Conservation (phyloP, 495 filamentous ascomycete genomes). For the Chaetomidium leptoderma region DNA sequence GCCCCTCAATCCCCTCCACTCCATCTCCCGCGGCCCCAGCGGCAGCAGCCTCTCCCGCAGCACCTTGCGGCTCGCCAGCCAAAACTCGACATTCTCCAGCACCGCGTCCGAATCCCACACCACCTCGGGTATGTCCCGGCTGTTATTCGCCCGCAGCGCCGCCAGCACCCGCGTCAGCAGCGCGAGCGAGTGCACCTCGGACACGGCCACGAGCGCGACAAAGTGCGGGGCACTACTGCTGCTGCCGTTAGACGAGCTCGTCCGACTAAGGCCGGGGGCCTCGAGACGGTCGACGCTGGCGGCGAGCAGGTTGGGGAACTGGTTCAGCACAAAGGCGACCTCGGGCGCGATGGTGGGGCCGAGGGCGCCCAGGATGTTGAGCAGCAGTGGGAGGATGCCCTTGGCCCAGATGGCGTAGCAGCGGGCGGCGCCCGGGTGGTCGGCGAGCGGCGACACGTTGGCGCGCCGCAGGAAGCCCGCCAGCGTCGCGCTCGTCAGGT, state of each 20-base stretch:
- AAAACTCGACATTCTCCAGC: conserved; percentile 74
- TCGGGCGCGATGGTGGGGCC: conserved; percentile 75
- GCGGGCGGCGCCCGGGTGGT: conserved; percentile 50
- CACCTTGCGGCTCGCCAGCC: conserved; percentile 56
- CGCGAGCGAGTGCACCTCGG: conserved; percentile 72
- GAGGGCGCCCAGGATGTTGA: conserved; percentile 82
- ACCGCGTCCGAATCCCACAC: conserved; percentile 66
- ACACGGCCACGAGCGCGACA: conserved; percentile 65
- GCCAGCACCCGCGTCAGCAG: conserved; percentile 65
- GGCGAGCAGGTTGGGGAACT: conserved; percentile 68
- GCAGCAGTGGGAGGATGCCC: conserved; percentile 80
- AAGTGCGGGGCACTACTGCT: conserved; percentile 40
- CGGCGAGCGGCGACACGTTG: conserved; percentile 64
- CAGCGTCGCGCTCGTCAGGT: conserved; percentile 71
- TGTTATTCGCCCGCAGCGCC: conserved; percentile 55
- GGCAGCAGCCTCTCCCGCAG: conserved; percentile 67
- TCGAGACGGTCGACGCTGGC: conserved; percentile 60
- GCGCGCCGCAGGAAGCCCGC: conserved; percentile 63
- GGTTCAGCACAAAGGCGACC: conserved; percentile 77
- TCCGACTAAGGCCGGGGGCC: conserved; percentile 44
- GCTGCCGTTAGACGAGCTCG: too few relatives aligned
- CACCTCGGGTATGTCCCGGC: conserved; percentile 60
- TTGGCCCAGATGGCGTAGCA: conserved; percentile 83
- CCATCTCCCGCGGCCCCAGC: conserved; percentile 65
- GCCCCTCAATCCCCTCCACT: conserved; percentile 49